Evolutionary conservation across 2,329 filamentous ascomycete genomes (phyloP).

Genomic region (Phaeosphaeriaceae sp.): DNA sequence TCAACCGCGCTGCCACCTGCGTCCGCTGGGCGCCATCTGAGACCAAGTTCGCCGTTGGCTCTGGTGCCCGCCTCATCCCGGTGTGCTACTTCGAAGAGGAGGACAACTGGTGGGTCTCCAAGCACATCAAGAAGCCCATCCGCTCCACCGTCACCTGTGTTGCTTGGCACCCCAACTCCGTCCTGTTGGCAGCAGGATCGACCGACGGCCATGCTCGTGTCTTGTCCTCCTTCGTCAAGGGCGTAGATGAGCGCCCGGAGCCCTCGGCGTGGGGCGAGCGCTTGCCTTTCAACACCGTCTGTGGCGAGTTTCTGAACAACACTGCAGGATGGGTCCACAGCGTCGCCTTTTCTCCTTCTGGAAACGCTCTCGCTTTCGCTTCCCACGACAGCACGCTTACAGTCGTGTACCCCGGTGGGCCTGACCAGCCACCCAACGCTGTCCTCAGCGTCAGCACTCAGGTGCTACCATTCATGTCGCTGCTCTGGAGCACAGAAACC

Average conservation of each 20-base stretch:
- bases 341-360: constrained; percentile 89
- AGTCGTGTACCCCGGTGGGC: constrained; percentile 89
- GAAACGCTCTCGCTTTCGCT: constrained; percentile 90
- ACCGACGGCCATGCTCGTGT: constrained; percentile 96
- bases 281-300: constrained; percentile 97
- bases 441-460: constrained; percentile 90
- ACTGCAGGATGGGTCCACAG: constrained; percentile 97
- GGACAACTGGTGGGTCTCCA: constrained; percentile 99
- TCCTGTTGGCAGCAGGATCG: constrained; percentile 92
- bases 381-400: constrained; percentile 97
- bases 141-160: constrained; percentile 95
- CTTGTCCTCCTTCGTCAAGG: constrained; percentile 96
- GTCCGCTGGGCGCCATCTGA: constrained; percentile 97
- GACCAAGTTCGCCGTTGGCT: constrained; percentile 96
- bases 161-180: constrained; percentile 96
- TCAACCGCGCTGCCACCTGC: constrained; percentile 95
- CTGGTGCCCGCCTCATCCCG: constrained; percentile 92
- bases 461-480: constrained; percentile 86
- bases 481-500: constrained; percentile 89
- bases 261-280: constrained; percentile 93
- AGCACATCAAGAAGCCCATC: constrained; percentile 99
- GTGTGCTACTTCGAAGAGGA: constrained; percentile 99
- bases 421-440: constrained; percentile 89
- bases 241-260: constrained; percentile 84
- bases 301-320: constrained; percentile 94